Conservation (phyloP, 257 asterid genomes). For the Nicotiana tabacum region DNA sequence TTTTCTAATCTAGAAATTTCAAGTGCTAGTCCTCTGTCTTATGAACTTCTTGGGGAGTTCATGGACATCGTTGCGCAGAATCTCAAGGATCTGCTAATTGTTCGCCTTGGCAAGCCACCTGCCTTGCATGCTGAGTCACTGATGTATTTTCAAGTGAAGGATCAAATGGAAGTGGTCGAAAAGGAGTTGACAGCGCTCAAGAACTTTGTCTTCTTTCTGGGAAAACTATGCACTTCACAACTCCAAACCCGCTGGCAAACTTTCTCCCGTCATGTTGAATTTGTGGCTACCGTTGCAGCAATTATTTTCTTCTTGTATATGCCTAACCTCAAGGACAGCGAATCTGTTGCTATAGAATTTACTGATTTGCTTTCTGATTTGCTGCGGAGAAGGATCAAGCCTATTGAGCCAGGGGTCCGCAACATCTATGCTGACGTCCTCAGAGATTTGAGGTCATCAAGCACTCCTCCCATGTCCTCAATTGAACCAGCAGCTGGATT, state of each 20-base stretch:
- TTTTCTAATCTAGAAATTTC: too few species aligned
- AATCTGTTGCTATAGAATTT: too few species aligned
- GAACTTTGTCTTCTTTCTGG: not conserved
- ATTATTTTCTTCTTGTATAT: not conserved
- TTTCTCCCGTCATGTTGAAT: not conserved
- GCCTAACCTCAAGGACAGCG: too few species aligned
- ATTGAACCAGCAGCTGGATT: not conserved
- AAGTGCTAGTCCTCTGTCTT: not conserved
- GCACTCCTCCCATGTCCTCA: not conserved
- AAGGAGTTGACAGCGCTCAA: constrained; percentile 5
- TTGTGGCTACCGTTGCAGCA: not conserved
- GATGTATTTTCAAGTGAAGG: too few species aligned
- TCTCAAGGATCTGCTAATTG: not conserved
- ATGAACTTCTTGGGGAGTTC: not conserved
- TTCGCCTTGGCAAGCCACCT: too few species aligned
- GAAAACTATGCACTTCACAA: not conserved
- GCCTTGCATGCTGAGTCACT: too few species aligned
- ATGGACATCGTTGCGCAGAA: not conserved
- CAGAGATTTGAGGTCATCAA: not conserved
- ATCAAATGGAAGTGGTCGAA: not conserved
- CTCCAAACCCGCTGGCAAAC: not conserved
- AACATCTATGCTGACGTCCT: not conserved
- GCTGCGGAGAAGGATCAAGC: too few species aligned
- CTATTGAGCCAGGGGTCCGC: not conserved
- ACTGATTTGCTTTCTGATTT: too few species aligned